These are phyloP conservation scores for Lyophyllum shimeji DNA, from an alignment of 768 basidiomycete genomes.

Conservation along the genomic window DNA sequence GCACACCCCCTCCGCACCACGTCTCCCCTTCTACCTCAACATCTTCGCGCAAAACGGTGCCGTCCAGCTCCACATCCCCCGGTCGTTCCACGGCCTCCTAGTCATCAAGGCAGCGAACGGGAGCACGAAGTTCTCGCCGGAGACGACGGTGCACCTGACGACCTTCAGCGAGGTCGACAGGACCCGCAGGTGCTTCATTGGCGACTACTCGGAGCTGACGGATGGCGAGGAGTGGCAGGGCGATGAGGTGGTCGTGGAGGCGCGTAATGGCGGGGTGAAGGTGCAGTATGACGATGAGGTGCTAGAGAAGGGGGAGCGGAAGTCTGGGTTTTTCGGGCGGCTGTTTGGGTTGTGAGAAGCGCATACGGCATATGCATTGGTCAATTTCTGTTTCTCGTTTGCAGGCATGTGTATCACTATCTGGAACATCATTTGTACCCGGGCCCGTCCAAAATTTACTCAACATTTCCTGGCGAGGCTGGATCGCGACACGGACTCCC, in stretches of 20 bases:
- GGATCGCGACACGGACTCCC: constrained; percentile 39
- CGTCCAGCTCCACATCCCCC: constrained; percentile 35
- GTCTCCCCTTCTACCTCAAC: constrained; percentile 24
- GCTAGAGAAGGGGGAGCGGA: constrained; percentile 6
- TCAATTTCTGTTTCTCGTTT: not conserved
- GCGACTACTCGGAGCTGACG: constrained; percentile 24
- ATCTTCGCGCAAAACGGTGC: constrained; percentile 26
- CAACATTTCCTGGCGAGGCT: constrained; percentile 23
- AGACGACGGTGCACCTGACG: constrained; percentile 22
- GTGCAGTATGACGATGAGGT: constrained; percentile 37
- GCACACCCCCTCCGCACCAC: constrained; percentile 18
- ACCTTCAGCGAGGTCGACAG: constrained; percentile 31
- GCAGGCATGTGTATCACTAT: not conserved
- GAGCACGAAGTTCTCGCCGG: constrained; percentile 27
- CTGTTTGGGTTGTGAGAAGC: constrained; percentile 23
- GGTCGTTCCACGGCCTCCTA: constrained; percentile 38
- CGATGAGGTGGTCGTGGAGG: constrained; percentile 33
- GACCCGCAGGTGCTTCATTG: constrained; percentile 34
- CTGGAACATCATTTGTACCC: not conserved
- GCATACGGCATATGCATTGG: too few relatives aligned
- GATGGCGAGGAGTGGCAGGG: constrained; percentile 29
- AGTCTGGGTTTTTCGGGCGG: constrained; percentile 21
- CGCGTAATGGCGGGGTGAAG: constrained; percentile 34
- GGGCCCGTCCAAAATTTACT: not conserved
- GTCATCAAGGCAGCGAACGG: constrained; percentile 28